A percentile compares a stretch with the other conserved stretches of the same genome.
phyloP scores from a whole-genome alignment of 192 early-diverging fungal genomes.

The Gaertneriomyces sp. region DNA sequence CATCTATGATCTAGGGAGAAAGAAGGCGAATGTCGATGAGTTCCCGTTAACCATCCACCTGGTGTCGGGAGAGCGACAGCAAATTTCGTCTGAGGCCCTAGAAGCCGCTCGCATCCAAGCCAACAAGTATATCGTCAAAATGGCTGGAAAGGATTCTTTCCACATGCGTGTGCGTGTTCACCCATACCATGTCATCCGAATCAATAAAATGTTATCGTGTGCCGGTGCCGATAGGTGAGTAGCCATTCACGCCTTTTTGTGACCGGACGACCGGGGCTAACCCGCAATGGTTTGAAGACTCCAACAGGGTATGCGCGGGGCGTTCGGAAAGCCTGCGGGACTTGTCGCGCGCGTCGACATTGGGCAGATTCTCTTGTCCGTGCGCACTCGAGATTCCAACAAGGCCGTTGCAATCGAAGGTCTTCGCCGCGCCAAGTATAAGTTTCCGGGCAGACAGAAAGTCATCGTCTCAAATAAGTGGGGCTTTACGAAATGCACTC shows the following conservation, averaged over 20 bases:
- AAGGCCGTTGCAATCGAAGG: constrained; percentile 90
- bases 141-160: constrained; percentile 97
- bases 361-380: constrained; percentile 94
- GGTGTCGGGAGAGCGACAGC: constrained; percentile 95
- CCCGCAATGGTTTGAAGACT: constrained; percentile 38
- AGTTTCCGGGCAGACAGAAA: constrained; percentile 98
- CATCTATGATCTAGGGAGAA: constrained; percentile 95
- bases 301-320: constrained; percentile 99
- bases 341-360: constrained; percentile 96
- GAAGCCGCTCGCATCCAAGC: constrained; percentile 96
- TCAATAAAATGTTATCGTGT: constrained; percentile 99
- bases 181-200: constrained; percentile 97
- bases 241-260: not conserved
- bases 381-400: constrained; percentile 93
- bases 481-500: constrained; percentile 98
- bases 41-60: constrained; percentile 97
- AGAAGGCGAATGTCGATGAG: constrained; percentile 96
- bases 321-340: constrained; percentile 95
- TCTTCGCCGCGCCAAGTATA: constrained; percentile 94
- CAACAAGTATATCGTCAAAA: constrained; percentile 99
- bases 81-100: constrained; percentile 97
- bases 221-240: constrained; percentile 89
- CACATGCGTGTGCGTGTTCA: constrained; percentile 98
- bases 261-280: not conserved
- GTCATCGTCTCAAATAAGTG: constrained; percentile 99